A percentile compares a stretch with the other conserved stretches of the same genome.
phyloP scores from a whole-genome alignment of 257 asterid species.

The Mitragyna speciosa region DNA sequence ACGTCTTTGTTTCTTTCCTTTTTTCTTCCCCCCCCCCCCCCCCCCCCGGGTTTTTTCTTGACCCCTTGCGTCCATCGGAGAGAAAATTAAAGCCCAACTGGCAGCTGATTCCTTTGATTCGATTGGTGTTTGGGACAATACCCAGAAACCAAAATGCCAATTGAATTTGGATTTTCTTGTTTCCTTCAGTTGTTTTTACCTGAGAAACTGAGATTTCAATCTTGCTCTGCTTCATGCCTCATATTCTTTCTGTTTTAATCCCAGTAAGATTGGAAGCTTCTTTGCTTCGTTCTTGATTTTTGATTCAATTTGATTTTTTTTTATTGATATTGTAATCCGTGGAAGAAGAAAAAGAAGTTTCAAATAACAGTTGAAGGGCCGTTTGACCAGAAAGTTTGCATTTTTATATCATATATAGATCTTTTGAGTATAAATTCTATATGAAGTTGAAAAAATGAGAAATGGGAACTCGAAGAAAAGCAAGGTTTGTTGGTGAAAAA shows the following conservation, averaged over 20 bases:
- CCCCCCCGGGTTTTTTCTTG: conserved; percentile 21
- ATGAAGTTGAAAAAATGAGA: conserved; percentile 83
- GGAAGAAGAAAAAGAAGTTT: conserved; percentile 16
- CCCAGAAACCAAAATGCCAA: conserved; percentile 34
- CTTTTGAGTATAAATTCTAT: conserved; percentile 15
- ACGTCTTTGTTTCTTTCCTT: conserved; percentile 14
- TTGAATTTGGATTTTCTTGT: conserved; percentile 32
- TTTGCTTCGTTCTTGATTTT: conserved; percentile 20
- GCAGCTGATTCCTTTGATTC: conserved; percentile 29
- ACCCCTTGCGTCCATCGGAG: conserved; percentile 6
- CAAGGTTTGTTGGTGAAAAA: conserved; percentile 57
- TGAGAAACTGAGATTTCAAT: conserved; percentile 21
- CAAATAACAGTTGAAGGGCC: conserved; percentile 8
- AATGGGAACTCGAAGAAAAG: conserved; percentile 77
- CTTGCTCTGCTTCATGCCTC: conserved; percentile 9
- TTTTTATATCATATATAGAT: conserved; percentile 23
- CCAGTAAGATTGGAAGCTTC: background rate
- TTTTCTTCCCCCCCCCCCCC: conserved; percentile 24
- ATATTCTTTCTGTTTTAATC: conserved; percentile 9
- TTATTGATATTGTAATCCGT: conserved; percentile 7
- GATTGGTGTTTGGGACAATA: conserved; percentile 12
- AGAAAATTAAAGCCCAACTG: conserved; percentile 22
- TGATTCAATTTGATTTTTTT: background rate
- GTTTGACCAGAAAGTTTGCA: conserved; percentile 25
- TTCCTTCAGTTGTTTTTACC: conserved; percentile 29